Conservation (phyloP, 176 grass and related monocot genomes). For the Poa annua region DNA sequence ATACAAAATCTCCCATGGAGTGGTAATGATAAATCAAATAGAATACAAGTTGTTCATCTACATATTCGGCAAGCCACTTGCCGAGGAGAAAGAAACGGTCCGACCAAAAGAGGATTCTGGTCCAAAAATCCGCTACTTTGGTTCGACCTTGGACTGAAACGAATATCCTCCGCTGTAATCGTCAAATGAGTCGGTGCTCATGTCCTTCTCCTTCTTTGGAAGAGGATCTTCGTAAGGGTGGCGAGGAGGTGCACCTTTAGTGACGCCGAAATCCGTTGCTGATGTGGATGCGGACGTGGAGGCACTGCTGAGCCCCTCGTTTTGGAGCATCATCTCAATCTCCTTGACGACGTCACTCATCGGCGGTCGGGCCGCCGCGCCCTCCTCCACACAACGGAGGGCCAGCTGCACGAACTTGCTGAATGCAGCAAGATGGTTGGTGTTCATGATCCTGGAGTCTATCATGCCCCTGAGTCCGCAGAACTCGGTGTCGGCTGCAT, state of each 20-base stretch:
- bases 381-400: slow-evolving; percentile 69
- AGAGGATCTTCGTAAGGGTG: slow-evolving; percentile 74
- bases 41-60: slow-evolving; percentile 24
- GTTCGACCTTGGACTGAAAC: slow-evolving; percentile 66
- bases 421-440: slow-evolving; percentile 68
- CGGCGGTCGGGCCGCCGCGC: slow-evolving; percentile 50
- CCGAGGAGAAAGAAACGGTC: slow-evolving; percentile 9
- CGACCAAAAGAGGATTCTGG: neutral
- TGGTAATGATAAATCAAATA: slow-evolving; percentile 16
- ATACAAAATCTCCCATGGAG: slow-evolving; percentile 34
- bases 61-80: slow-evolving; percentile 30
- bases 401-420: slow-evolving; percentile 76
- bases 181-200: slow-evolving; percentile 63
- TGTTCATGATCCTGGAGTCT: slow-evolving; percentile 62
- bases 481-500: slow-evolving; percentile 65
- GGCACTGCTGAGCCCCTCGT: slow-evolving; percentile 58
- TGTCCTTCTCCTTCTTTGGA: slow-evolving; percentile 70
- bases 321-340: slow-evolving; percentile 82
- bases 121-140: slow-evolving; percentile 63
- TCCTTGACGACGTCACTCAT: slow-evolving; percentile 91
- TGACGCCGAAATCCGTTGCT: slow-evolving; percentile 56
- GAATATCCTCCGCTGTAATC: slow-evolving; percentile 82
- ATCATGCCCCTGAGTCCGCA: slow-evolving; percentile 75
- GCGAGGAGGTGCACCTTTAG: slow-evolving; percentile 43
- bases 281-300: slow-evolving; percentile 72